These are phyloP conservation scores for Pyrenochaeta sp. DNA, from an alignment of 2,329 filamentous ascomycete genomes.

Conservation along the genomic window DNA sequence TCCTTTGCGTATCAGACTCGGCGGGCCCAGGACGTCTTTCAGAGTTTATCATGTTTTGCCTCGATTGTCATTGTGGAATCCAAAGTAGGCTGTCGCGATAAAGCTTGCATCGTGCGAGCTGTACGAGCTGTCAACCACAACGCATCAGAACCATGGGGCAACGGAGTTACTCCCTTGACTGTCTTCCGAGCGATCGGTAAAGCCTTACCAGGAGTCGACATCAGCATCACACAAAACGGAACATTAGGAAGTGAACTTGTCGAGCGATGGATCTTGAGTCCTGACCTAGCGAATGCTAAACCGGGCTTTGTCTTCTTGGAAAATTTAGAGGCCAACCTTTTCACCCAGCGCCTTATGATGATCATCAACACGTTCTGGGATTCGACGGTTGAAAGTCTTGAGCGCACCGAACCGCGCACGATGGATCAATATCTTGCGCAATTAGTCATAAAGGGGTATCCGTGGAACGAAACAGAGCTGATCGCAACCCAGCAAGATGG, in stretches of 20 bases:
- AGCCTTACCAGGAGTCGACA: background rate
- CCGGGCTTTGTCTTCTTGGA: too few relatives aligned
- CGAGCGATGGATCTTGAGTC: slow-evolving; percentile 3
- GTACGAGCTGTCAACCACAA: slow-evolving; percentile 1
- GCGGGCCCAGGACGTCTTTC: background rate
- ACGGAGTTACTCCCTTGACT: background rate
- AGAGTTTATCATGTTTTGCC: background rate
- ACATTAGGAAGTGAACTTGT: background rate
- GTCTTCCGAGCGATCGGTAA: background rate
- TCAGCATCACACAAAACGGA: background rate
- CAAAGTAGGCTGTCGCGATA: background rate
- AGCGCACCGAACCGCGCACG: background rate
- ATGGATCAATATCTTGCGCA: background rate
- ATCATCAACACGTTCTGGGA: slow-evolving; percentile 20
- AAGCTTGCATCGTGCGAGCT: slow-evolving; percentile 1
- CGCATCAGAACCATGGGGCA: background rate
- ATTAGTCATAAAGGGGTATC: too few relatives aligned
- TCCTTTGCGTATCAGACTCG: background rate
- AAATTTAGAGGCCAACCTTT: too few relatives aligned
- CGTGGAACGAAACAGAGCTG: background rate
- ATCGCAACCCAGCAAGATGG: background rate
- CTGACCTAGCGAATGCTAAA: slow-evolving; percentile 1
- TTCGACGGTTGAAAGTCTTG: background rate
- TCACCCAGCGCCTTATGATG: slow-evolving; percentile 9
- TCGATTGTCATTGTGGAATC: slow-evolving; percentile 1